Percentiles rank a stretch among this genome's conserved stretches.
Conservation (phyloP, 805 yeast genomes). For the Starmerella etchellsii region DNA sequence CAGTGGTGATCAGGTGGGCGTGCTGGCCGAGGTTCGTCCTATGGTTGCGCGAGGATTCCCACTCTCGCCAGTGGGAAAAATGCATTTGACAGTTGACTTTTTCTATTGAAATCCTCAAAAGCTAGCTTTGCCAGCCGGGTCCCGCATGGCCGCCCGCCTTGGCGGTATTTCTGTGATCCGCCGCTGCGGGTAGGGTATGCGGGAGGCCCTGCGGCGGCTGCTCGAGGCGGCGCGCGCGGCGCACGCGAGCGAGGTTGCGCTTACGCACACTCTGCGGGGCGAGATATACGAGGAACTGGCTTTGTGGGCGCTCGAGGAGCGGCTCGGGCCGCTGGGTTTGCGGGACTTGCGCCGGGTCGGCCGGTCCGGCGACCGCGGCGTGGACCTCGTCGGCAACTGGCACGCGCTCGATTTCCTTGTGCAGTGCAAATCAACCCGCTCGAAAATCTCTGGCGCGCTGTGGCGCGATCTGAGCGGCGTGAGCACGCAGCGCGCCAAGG, state of each 20-base stretch:
- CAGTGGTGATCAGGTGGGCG: too few relatives aligned
- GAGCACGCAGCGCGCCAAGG: background rate
- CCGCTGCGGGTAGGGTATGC: conserved; percentile 2
- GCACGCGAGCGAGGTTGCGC: background rate
- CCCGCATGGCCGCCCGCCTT: background rate
- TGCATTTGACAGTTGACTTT: too few relatives aligned
- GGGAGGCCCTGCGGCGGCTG: background rate
- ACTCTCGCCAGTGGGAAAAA: too few relatives aligned
- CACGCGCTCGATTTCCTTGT: conserved; percentile 5
- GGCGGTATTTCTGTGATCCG: too few relatives aligned
- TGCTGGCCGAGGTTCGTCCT: too few relatives aligned
- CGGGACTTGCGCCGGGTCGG: conserved; percentile 8
- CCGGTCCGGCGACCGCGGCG: conserved; percentile 13
- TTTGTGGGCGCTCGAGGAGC: background rate
- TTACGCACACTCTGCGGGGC: conserved; percentile 3
- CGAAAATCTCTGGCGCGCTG: conserved; percentile 5
- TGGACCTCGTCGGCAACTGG: conserved; percentile 10
- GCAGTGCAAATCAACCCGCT: conserved; percentile 10
- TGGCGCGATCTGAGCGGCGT: conserved; percentile 15
- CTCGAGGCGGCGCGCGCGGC: background rate
- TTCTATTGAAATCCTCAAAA: too few relatives aligned
- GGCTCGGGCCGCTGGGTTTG: conserved; percentile 2
- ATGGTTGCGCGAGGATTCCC: too few relatives aligned
- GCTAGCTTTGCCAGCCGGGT: background rate
- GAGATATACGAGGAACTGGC: conserved; percentile 6